phyloP scores from a whole-genome alignment of 2,329 filamentous ascomycete species.

The Colletotrichum sp. region DNA sequence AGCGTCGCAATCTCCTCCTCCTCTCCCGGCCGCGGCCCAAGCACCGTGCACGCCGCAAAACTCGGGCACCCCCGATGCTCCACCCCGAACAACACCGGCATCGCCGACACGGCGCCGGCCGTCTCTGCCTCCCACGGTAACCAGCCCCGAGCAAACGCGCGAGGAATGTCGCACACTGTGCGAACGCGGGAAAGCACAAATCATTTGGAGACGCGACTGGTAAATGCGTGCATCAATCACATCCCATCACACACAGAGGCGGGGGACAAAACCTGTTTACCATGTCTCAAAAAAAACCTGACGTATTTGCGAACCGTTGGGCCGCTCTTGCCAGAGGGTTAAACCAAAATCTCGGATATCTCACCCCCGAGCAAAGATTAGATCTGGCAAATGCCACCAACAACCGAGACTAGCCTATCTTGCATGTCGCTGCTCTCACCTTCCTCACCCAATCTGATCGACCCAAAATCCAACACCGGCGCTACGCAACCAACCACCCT shows the following conservation, averaged over 20 bases:
- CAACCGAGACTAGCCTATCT: slow-evolving; percentile 19
- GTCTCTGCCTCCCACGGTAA: neutral
- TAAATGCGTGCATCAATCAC: neutral
- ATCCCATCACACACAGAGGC: neutral
- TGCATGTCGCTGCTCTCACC: neutral
- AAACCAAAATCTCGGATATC: neutral
- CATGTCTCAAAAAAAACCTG: neutral
- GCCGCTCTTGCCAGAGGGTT: neutral
- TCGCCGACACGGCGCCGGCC: neutral
- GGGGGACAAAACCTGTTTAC: neutral
- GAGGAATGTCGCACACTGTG: neutral
- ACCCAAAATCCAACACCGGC: neutral
- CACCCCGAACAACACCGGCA: slow-evolving; percentile 1
- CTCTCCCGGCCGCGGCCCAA: neutral
- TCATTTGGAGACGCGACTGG: neutral
- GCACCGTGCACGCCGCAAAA: neutral
- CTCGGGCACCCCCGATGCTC: neutral
- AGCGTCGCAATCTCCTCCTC: neutral
- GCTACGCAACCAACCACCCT: neutral
- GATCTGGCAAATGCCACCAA: neutral
- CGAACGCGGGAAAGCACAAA: neutral
- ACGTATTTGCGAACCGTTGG: neutral
- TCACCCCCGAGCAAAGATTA: neutral
- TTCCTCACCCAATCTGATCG: neutral
- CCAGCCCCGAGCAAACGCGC: neutral